A percentile compares a stretch with the other conserved stretches of the same genome.
Evolutionary conservation across 2,329 filamentous ascomycete genomes (phyloP).

Genomic region (Scedosporium aurantiacum): DNA sequence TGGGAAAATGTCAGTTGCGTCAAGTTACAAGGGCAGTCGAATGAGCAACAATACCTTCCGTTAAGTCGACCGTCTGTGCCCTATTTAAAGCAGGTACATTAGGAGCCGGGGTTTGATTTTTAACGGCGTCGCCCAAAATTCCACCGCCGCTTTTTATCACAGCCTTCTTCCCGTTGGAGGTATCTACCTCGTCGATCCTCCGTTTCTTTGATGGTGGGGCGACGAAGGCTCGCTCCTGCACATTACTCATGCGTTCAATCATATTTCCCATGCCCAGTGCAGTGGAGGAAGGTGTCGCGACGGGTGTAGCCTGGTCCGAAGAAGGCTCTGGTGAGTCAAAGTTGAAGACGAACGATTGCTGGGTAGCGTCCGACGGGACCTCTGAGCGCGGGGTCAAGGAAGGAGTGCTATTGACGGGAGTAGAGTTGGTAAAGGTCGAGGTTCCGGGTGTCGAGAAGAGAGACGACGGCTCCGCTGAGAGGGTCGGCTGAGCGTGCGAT

Average conservation of each 20-base stretch:
- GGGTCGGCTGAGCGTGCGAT: not conserved
- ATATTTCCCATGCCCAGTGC: conserved; percentile 42
- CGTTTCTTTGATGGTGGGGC: conserved; percentile 53
- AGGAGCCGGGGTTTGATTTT: conserved; percentile 32
- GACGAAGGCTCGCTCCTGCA: conserved; percentile 49
- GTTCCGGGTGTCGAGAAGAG: not conserved
- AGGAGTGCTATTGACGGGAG: not conserved
- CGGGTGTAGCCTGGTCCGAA: conserved; percentile 10
- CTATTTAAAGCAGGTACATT: conserved; percentile 14
- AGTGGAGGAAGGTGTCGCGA: conserved; percentile 10
- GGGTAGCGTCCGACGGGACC: not conserved
- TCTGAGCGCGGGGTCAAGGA: not conserved
- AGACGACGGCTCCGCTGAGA: not conserved
- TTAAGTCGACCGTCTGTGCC: conserved; percentile 44
- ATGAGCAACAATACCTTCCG: conserved; percentile 35
- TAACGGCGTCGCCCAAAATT: conserved; percentile 56
- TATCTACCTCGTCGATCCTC: conserved; percentile 36
- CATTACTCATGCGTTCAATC: conserved; percentile 66
- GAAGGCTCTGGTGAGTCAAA: conserved; percentile 2
- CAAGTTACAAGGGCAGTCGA: conserved; percentile 19
- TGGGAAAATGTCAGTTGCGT: conserved; percentile 10
- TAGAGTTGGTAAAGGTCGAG: not conserved
- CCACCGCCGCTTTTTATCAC: conserved; percentile 39
- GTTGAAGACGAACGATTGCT: not conserved
- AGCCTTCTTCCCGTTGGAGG: conserved; percentile 27